Base-by-base conservation (phyloP, 23 red algal genomes). In the Chondrus crispus region DNA sequence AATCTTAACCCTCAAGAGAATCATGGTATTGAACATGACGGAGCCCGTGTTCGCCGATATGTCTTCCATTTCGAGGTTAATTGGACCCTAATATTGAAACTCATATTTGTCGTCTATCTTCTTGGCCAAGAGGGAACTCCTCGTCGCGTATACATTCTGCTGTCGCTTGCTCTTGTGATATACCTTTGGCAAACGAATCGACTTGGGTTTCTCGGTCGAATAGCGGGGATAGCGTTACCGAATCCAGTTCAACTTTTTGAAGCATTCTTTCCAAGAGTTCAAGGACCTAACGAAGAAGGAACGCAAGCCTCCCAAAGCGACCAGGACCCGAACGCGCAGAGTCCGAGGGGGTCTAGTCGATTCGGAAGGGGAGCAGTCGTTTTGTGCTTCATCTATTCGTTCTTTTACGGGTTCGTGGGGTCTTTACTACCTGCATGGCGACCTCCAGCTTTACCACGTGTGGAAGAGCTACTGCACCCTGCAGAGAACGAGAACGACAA, bases 111-210 rank as follows among this genome's bases (percentile, higher is more conserved):
- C 19, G 80, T 96, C 7, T 82, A 91, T 50, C 28, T 96, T 14
- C 49, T 96, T 2, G 89, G 94, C 19, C 88, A 96, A 33, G 82
- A 96, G 51, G 94, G 87, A 39, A 85, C 60, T 36, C 80, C 87
- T 7, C 44, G 74, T 6, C 80, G 82, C 35, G 32, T 96, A 8
- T 96, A 92, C 49, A 9, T 46, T 63, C 87, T 96, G 0, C 46
- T 87, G n/a, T 68, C 50, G 46, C 41, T 63, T 36, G 94, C 94
- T 12, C 4, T 91, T 36, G 55, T 58, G 7, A 87, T 96, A 48
- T 96, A 96, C 55, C 51, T 96, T 11, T 96, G 89, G 88, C 94
- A 96, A 40, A 91, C 84, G 14, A 84, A 84, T n/a, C 68, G 76
- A 43, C 81, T 96, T n/a, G 62, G 60, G 49, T 85, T 55, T 71